These are phyloP conservation scores for Panaeolus cyanescens DNA, from an alignment of 768 basidiomycete species.

Conservation along the genomic window DNA sequence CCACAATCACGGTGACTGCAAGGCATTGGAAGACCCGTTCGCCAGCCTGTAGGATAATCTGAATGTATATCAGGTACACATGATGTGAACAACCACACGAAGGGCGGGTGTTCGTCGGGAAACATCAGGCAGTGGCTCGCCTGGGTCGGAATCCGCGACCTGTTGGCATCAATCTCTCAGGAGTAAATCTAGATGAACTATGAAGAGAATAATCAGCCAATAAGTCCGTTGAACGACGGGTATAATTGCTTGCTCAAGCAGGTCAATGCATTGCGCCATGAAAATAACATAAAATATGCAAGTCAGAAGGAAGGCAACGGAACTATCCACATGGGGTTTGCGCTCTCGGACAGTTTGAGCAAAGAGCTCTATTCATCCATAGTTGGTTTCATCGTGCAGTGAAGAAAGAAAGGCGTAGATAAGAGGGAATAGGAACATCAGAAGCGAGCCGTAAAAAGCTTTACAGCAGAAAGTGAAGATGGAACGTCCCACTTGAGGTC, in stretches of 20 bases:
- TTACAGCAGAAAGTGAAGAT: constrained; percentile 12
- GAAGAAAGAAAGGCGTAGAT: neutral
- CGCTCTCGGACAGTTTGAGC: constrained; percentile 26
- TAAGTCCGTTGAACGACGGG: neutral
- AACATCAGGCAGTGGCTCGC: neutral
- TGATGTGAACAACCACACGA: constrained; percentile 4
- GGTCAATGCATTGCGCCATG: neutral
- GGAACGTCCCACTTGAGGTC: neutral
- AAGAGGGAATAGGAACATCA: neutral
- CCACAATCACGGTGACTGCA: neutral
- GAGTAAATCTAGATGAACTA: neutral
- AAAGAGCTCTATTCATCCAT: constrained; percentile 28
- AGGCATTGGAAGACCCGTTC: neutral
- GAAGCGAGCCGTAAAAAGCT: neutral
- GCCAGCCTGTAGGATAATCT: neutral
- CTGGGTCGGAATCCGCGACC: neutral
- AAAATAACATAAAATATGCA: constrained; percentile 6
- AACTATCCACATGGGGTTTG: constrained; percentile 54
- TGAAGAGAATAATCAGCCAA: neutral
- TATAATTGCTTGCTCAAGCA: neutral
- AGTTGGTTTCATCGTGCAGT: constrained; percentile 23
- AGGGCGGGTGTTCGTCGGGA: constrained; percentile 14
- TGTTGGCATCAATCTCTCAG: neutral
- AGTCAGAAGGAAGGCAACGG: constrained; percentile 70
- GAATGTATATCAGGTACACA: constrained; percentile 9